A percentile compares a stretch with the other conserved stretches of the same genome.
Evolutionary conservation across 768 basidiomycete species (phyloP).

Genomic region (Termitomyces heimii): DNA sequence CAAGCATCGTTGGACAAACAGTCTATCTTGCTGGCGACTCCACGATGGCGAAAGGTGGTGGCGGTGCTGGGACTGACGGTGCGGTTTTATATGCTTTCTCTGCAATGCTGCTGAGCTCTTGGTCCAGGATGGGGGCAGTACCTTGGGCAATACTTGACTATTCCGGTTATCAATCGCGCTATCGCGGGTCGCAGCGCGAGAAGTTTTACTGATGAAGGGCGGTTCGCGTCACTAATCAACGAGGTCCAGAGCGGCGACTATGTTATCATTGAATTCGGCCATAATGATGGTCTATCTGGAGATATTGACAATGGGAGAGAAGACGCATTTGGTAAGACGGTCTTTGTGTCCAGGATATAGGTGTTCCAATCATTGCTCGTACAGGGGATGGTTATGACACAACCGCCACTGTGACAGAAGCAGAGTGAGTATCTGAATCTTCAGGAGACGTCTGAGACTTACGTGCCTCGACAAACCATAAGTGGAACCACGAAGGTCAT

Average conservation of each 20-base stretch:
- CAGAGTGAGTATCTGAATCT: neutral
- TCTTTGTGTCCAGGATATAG: neutral
- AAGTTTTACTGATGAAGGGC: slow-evolving; percentile 42
- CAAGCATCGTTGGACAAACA: slow-evolving; percentile 24
- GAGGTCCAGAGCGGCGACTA: slow-evolving; percentile 32
- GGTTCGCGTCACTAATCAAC: slow-evolving; percentile 36
- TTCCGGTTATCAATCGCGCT: slow-evolving; percentile 40
- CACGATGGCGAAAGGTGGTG: slow-evolving; percentile 36
- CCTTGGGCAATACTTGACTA: slow-evolving; percentile 31
- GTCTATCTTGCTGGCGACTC: slow-evolving; percentile 40
- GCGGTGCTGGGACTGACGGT: slow-evolving; percentile 32
- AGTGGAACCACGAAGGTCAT: slow-evolving; percentile 34
- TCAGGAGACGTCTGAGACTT: neutral
- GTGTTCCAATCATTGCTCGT: neutral
- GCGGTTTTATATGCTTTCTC: neutral
- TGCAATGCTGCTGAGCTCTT: neutral
- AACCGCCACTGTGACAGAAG: neutral
- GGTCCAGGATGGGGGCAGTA: slow-evolving; percentile 39
- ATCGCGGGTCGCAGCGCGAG: slow-evolving; percentile 41
- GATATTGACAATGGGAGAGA: slow-evolving; percentile 34
- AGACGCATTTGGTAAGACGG: slow-evolving; percentile 27
- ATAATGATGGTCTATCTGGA: slow-evolving; percentile 36
- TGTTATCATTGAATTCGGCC: slow-evolving; percentile 42
- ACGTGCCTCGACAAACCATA: neutral
- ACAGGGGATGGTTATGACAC: neutral